Evolutionary conservation across 2,329 filamentous ascomycete species (phyloP).

Genomic region (Aspergillus texensis): DNA sequence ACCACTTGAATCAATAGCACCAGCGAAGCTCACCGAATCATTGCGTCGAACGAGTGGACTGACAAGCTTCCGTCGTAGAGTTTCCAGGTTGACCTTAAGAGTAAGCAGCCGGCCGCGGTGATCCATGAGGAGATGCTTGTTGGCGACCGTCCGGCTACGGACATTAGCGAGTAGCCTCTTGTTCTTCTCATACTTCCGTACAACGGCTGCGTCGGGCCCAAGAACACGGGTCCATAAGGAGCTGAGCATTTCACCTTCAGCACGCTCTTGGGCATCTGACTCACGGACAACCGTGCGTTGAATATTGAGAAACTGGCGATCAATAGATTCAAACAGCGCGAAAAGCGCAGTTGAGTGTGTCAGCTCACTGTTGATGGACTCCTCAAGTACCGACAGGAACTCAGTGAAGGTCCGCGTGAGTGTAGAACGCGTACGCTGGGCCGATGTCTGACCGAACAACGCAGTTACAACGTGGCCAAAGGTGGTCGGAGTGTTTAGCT

Average conservation of each 20-base stretch:
- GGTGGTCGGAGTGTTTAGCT: conserved; percentile 59
- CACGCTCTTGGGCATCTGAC: conserved; percentile 75
- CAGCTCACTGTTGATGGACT: conserved; percentile 83
- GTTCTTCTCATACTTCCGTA: conserved; percentile 94
- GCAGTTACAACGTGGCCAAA: conserved; percentile 70
- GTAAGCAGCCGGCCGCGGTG: conserved; percentile 83
- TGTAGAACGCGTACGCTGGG: conserved; percentile 77
- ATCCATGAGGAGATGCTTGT: conserved; percentile 83
- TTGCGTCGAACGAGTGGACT: conserved; percentile 77
- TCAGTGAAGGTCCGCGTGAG: conserved; percentile 87
- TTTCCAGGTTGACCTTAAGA: conserved; percentile 84
- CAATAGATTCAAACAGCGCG: conserved; percentile 86
- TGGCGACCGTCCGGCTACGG: conserved; percentile 78
- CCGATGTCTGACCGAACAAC: conserved; percentile 77
- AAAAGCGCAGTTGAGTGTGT: conserved; percentile 80
- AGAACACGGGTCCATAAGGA: conserved; percentile 85
- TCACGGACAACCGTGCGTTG: conserved; percentile 84
- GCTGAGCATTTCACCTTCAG: conserved; percentile 78
- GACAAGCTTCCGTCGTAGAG: conserved; percentile 78
- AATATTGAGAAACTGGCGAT: conserved; percentile 86
- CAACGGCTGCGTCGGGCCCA: conserved; percentile 70
- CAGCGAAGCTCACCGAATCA: conserved; percentile 51
- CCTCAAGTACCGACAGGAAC: conserved; percentile 83
- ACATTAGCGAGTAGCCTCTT: conserved; percentile 76
- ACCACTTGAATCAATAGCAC: conserved; percentile 28